Evolutionary conservation across 345 rosid species (phyloP).

Genomic region (Zanthoxylum bungeanum): DNA sequence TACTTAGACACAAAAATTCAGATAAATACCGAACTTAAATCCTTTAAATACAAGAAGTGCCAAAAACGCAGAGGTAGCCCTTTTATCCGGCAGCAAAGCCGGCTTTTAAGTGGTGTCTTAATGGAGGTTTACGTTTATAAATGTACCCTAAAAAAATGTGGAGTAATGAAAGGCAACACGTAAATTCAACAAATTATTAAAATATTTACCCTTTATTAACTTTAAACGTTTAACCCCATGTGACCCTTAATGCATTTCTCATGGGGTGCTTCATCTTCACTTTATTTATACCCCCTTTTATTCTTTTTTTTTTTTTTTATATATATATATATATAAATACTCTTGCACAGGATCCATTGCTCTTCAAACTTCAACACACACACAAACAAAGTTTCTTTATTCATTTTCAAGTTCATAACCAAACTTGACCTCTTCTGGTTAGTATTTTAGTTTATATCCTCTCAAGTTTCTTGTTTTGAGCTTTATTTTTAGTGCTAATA

Average conservation of each 20-base stretch:
- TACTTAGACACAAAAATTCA: too few relatives aligned
- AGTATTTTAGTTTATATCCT: conserved; percentile 9
- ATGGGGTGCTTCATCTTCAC: conserved; percentile 42
- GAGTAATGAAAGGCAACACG: conserved; percentile 28
- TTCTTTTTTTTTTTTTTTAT: too few relatives aligned
- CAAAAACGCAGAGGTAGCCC: conserved; percentile 57
- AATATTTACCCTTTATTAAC: conserved; percentile 33
- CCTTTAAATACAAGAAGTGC: too few relatives aligned
- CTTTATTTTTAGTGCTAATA: background rate
- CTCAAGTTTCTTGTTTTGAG: background rate
- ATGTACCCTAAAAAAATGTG: background rate
- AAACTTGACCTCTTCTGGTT: conserved; percentile 15
- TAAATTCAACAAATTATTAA: conserved; percentile 9
- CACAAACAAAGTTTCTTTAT: background rate
- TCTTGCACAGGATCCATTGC: conserved; percentile 33
- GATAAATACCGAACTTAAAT: too few relatives aligned
- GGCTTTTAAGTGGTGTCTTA: conserved; percentile 49
- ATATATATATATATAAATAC: conserved; percentile 36
- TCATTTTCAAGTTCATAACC: background rate
- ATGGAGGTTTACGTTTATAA: background rate
- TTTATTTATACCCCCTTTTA: conserved; percentile 18
- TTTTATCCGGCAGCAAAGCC: conserved; percentile 61
- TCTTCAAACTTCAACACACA: conserved; percentile 16
- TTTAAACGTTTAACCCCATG: conserved; percentile 77
- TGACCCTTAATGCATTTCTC: conserved; percentile 65